Base-by-base conservation (phyloP, 2,329 filamentous ascomycete species). In the Aspergillus melleus region DNA sequence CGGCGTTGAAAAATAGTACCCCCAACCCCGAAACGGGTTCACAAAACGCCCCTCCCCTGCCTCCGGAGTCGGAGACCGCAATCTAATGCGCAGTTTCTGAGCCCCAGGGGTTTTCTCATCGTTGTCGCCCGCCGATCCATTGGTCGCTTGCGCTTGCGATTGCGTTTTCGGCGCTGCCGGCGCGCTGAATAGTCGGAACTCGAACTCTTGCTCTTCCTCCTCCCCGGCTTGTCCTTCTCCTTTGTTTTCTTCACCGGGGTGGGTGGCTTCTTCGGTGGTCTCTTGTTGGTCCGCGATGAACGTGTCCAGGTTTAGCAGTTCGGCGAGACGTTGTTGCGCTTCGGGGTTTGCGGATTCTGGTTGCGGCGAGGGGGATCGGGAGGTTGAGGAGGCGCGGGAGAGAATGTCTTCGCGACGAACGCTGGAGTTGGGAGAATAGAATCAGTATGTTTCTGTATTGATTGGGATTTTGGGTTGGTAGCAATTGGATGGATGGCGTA, bases 171-270 rank as follows among this genome's bases (percentile, higher is more conserved):
- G 46, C 54, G 67, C 67, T 39, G 66, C 46, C 4, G 73, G 71
- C 2, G 70, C 71, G 49, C 70, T 75, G 67, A 79, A 79, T 14
- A 79, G 61, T 8, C 77, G 72, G 62, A 79, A 79, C 54, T 79
- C 77, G 57, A 78, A 79, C 61, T 78, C 77, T 57, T 77, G 74
- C 57, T 79, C 77, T 32, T 77, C 74, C 1, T 75, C 74, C 53
- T 73, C 71, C 1, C 67, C 61, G 2, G 26, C 77, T 32, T 77
- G 74, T 2, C 74, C 73, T 52, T 73, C 71, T 1, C 67, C 61
- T 2, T 52, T 59, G n/a, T 47, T 57, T 30, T n/a, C 49, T 26
- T 26, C 24, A 11, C 14, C 8, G 24, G 24, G 1, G 42, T 57
- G 14, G 46, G 30, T 5, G 50, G 32, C 22, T 8, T 42, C 2